Evolutionary conservation across 208 protist species (phyloP), one percentile per base, ranked within the genome.

Genomic region (Leishmania martiniquensis): DNA sequence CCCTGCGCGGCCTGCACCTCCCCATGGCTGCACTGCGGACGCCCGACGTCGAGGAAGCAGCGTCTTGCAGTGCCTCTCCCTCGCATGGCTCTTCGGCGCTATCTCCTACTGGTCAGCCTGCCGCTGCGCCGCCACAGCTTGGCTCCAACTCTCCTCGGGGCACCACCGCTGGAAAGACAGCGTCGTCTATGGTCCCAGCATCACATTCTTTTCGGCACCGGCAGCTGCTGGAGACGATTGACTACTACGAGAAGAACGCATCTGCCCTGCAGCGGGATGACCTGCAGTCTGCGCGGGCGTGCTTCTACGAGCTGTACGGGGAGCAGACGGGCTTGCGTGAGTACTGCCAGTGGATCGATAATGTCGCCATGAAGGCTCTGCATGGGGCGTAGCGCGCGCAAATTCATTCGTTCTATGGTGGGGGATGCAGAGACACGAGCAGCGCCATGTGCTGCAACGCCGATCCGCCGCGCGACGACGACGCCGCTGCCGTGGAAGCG

Each of bases 291-390:
- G 90, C 86, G 62, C 74, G 86, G 67, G 71, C 71, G 65, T 85
- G 87, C 67, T 94, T 94, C 73, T 72, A 65, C 22, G 74, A 85
- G 71, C 75, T 94, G 20, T 94, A 91, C 75, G 90, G 88, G 17
- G 49, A 83, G 22, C 62, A 47, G 25, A 29, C 37, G 15, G 87
- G 87, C 22, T 68, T 83, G 73, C 76, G 68, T 17, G 83, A 87
- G 79, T 93, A 87, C 77, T 81, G 72, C 20, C 75, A 83, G 66
- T 93, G 87, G 90, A 77, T 91, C 32, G 89, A 91, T 49, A 79
- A 90, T n/a, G 67, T 90, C 22, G 76, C 79, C 20, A 68, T 90
- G 49, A 76, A 82, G n/a, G 78, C 83, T 2, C 75, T 93, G 66
- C 63, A 25, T 47, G 37, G 20, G 63, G 32, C 37, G 39, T 68